phyloP scores from a whole-genome alignment of 306 rosid genomes.

The Gillenia trifoliata region DNA sequence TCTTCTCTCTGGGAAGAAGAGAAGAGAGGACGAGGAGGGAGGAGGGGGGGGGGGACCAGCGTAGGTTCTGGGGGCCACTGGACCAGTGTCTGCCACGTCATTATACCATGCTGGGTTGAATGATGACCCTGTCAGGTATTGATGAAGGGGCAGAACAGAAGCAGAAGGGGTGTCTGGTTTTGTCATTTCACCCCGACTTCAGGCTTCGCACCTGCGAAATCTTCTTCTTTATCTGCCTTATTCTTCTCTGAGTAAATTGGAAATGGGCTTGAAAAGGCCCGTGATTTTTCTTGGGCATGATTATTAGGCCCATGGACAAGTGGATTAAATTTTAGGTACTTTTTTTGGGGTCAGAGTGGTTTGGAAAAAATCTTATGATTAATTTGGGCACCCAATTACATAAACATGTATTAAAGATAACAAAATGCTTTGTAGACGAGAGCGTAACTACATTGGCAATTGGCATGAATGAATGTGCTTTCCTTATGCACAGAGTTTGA shows the following conservation, averaged over 20 bases:
- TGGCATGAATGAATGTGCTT: not conserved
- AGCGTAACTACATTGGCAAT: not conserved
- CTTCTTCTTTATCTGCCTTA: no score
- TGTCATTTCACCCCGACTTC: not conserved
- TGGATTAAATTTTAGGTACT: not conserved
- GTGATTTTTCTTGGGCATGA: not conserved
- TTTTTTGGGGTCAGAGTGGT: not conserved
- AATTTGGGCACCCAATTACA: not conserved
- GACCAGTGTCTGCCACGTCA: constrained; percentile 18
- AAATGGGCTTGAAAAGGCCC: not conserved
- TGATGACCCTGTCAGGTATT: constrained; percentile 29
- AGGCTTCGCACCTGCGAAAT: not conserved
- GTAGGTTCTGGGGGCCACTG: not conserved
- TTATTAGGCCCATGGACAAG: not conserved
- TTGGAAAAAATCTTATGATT: not conserved
- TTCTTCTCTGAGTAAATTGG: not conserved
- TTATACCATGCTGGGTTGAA: constrained; percentile 5
- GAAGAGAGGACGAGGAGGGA: not conserved
- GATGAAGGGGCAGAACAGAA: not conserved
- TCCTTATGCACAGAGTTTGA: not conserved
- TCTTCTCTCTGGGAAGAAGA: not conserved
- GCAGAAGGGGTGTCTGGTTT: not conserved
- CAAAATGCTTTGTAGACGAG: not conserved
- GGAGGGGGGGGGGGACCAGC: constrained; percentile 11
- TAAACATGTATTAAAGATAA: no score